These are phyloP conservation scores for Globisporangium emineosum DNA, from an alignment of 352 stramenopile species.

Conservation along the genomic window DNA sequence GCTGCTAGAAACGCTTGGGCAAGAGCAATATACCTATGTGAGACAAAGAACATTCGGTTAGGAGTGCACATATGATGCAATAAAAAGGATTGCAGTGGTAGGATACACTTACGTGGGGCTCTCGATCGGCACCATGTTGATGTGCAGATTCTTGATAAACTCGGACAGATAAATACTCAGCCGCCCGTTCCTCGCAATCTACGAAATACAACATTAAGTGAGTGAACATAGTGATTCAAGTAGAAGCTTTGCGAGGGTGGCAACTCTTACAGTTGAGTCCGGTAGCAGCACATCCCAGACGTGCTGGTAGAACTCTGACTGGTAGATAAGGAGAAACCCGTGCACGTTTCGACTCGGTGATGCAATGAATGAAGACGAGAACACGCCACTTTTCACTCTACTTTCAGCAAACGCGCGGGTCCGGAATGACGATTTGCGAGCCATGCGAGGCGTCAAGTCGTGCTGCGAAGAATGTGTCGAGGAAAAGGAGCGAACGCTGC, in stretches of 20 bases:
- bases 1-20: conserved; percentile 49
- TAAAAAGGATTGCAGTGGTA: background rate
- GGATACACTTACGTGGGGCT: conserved; percentile 44
- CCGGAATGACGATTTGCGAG: conserved; percentile 15
- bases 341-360: conserved; percentile 29
- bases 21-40: conserved; percentile 48
- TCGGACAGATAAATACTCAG: conserved; percentile 60
- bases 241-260: background rate
- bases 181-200: conserved; percentile 35
- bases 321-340: conserved; percentile 45
- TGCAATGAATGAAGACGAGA: background rate
- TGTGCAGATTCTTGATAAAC: conserved; percentile 58
- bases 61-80: background rate
- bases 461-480: conserved; percentile 8
- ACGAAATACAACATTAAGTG: conserved; percentile 7
- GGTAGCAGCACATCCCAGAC: conserved; percentile 52
- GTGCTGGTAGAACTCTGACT: conserved; percentile 56
- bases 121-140: conserved; percentile 52
- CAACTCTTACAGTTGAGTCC: conserved; percentile 31
- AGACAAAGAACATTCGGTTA: background rate
- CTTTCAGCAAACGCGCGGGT: conserved; percentile 9
- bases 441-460: conserved; percentile 10
- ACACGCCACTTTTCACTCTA: background rate
- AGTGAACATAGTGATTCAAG: background rate
- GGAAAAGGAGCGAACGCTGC: conserved; percentile 6